phyloP scores from a whole-genome alignment of 306 rosid species.

The Quercus aquifolioides region DNA sequence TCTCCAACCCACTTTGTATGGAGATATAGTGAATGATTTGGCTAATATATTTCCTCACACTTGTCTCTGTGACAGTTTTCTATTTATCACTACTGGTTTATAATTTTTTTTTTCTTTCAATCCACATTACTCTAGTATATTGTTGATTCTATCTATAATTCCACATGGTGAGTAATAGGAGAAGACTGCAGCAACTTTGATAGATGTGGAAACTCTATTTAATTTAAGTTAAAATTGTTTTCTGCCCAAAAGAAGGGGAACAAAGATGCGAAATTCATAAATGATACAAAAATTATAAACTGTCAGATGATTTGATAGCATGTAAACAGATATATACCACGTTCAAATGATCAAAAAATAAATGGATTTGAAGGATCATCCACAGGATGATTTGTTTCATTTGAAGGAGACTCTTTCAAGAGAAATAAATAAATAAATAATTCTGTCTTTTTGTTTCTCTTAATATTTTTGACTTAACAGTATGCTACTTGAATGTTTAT shows the following conservation, averaged over 20 bases:
- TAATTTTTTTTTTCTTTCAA: background rate
- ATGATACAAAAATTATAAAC: background rate
- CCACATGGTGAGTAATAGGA: background rate
- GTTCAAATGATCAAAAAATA: background rate
- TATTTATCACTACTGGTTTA: background rate
- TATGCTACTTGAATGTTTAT: slow-evolving; percentile 5
- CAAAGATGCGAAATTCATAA: background rate
- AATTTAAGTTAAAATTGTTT: background rate
- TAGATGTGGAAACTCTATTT: background rate
- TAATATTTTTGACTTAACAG: background rate
- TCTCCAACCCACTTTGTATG: background rate
- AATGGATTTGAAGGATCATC: background rate
- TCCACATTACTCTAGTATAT: background rate
- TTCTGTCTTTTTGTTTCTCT: background rate
- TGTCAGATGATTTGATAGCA: background rate
- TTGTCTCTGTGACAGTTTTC: background rate
- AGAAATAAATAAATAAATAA: background rate
- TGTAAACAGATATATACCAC: background rate
- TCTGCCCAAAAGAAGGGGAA: background rate
- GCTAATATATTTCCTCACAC: background rate
- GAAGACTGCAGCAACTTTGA: no score
- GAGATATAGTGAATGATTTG: background rate
- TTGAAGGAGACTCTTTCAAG: background rate
- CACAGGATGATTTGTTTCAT: background rate
- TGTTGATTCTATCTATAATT: background rate